Evolutionary conservation across 1,284 basidiomycete species (phyloP), one percentile per base, ranked within the genome.

Genomic region (Thelephora terrestris): DNA sequence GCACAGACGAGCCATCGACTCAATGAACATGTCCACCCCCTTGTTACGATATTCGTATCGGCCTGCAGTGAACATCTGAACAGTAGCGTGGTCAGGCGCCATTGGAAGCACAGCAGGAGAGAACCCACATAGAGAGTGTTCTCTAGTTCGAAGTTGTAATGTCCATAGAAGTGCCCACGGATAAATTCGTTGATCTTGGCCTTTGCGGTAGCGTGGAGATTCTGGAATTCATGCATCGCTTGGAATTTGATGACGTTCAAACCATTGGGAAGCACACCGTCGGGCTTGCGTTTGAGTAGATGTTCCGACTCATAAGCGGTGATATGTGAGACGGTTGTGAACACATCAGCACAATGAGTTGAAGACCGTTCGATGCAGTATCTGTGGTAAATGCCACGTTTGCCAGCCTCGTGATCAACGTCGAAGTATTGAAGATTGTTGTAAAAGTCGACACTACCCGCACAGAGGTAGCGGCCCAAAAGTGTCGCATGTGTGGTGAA

Each of bases 351-450:
- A 57, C 92, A 97, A 64, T 98, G 95, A 0, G 94, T 77, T 2
- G 95, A 79, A 7, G 90, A 89, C 49, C 95, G 83, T 68, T 99
- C 95, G 60, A 99, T 94, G 67, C 95, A 99, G 72, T 99, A 98
- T 52, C 91, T 72, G 55, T 79, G 78, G 57, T 84, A 85, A 65
- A 99, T 99, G 12, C 95, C 95, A 54, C 95, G 82, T 71, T 98
- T 98, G 45, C 95, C 95, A 0, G 95, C 95, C 69, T 99, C 95
- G 64, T 98, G 94, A 61, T 99, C 95, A 52, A 98, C 94, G 60
- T 99, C 95, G 70, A 99, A 99, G 76, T 98, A 97, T 65, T 96
- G 91, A 24, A 99, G 75, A 66, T 99, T 97, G 76, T 98, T 99
- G 77, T 99, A 99, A 62, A 99, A 99, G 61, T 99, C 95, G 59